phyloP scores from a whole-genome alignment of 805 yeast species.

The Alloascoidea africana region DNA sequence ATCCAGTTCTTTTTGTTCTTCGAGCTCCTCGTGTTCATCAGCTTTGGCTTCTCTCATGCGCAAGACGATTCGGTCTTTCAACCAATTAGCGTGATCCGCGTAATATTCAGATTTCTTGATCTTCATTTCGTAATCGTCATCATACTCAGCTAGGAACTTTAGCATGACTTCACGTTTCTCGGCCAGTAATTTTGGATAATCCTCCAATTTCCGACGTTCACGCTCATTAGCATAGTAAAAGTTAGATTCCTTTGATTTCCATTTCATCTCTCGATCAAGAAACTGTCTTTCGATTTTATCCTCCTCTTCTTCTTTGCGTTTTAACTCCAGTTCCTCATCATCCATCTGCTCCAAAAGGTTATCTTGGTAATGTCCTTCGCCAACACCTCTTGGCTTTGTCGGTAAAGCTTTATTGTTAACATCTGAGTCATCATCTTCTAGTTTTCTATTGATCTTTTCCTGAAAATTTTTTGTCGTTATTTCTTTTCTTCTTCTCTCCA shows the following conservation, averaged over 20 bases:
- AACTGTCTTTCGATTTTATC: slow-evolving; percentile 18
- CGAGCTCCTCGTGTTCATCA: slow-evolving; percentile 9
- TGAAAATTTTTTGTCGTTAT: background rate
- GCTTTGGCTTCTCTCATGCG: slow-evolving; percentile 10
- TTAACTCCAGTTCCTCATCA: background rate
- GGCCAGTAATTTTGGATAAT: slow-evolving; percentile 4
- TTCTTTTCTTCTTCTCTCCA: slow-evolving; percentile 1
- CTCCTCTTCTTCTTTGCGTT: slow-evolving; percentile 6
- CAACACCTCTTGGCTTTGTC: no score
- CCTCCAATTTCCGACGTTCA: slow-evolving; percentile 7
- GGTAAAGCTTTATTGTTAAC: no score
- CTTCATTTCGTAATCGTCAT: slow-evolving; percentile 9
- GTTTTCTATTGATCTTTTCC: background rate
- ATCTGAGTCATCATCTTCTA: slow-evolving; percentile 1
- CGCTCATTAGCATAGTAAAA: slow-evolving; percentile 9
- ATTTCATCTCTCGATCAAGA: slow-evolving; percentile 23
- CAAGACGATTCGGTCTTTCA: slow-evolving; percentile 8
- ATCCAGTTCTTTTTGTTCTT: no score
- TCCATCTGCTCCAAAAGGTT: background rate
- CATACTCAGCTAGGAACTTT: slow-evolving; percentile 7
- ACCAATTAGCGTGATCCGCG: slow-evolving; percentile 13
- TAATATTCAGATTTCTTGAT: slow-evolving; percentile 9
- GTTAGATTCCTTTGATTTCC: slow-evolving; percentile 10
- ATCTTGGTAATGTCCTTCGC: background rate
- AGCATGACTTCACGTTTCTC: slow-evolving; percentile 6